Percentiles rank a stretch among this genome's conserved stretches.
Conservation (phyloP, 495 filamentous ascomycete genomes). For the Baudoinia panamericana region DNA sequence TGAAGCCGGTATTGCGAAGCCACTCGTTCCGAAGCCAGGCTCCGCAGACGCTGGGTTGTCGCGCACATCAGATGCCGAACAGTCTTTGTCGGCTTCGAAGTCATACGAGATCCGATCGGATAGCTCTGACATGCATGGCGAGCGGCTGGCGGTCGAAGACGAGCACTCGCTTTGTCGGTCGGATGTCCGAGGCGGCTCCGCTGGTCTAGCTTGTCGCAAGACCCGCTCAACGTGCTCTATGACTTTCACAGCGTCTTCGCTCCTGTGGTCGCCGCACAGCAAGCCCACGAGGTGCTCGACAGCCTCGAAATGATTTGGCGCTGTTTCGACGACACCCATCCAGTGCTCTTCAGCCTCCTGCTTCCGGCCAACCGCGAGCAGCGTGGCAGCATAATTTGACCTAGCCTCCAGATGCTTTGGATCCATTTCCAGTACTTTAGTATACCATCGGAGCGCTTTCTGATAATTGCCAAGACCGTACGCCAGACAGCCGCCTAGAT, state of each 20-base stretch:
- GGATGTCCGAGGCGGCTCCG: conserved; percentile 37
- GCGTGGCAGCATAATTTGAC: conserved; percentile 80
- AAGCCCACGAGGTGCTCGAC: conserved; percentile 91
- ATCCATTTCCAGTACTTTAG: conserved; percentile 69
- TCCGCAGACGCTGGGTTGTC: conserved; percentile 27
- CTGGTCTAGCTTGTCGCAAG: conserved; percentile 42
- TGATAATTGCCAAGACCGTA: conserved; percentile 85
- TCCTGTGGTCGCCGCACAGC: conserved; percentile 67
- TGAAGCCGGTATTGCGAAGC: conserved; percentile 69
- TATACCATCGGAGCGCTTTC: conserved; percentile 79
- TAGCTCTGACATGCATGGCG: conserved; percentile 37
- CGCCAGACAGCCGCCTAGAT: conserved; percentile 82
- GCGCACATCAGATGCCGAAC: conserved; percentile 19
- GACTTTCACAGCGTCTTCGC: conserved; percentile 72
- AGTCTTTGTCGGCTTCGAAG: conserved; percentile 39
- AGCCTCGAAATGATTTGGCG: conserved; percentile 89
- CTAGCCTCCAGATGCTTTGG: conserved; percentile 86
- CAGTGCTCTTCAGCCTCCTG: conserved; percentile 81
- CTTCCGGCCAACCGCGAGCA: conserved; percentile 67
- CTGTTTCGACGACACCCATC: conserved; percentile 65
- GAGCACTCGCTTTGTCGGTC: conserved; percentile 46
- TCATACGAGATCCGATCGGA: conserved; percentile 48
- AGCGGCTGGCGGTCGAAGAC: conserved; percentile 35
- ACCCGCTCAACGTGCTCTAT: conserved; percentile 80
- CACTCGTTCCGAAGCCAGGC: conserved; percentile 65